Percentiles rank a stretch among this genome's conserved stretches.
Evolutionary conservation across 345 rosid genomes (phyloP).

Genomic region (Zanthoxylum bungeanum): DNA sequence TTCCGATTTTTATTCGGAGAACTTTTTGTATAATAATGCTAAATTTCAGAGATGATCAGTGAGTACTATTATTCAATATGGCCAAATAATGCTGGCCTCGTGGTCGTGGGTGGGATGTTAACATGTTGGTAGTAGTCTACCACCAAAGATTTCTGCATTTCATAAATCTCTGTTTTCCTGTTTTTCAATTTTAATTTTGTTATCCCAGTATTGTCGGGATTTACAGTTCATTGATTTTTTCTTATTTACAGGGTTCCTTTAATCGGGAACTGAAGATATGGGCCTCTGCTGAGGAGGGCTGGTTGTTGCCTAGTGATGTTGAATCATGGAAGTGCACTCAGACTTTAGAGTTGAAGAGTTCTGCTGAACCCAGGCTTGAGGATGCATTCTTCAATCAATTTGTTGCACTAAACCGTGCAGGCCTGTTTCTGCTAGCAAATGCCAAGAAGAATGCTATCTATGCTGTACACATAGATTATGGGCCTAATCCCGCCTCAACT

Average conservation of each 20-base stretch:
- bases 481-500: slow-evolving; percentile 58
- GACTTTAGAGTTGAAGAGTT: slow-evolving; percentile 58
- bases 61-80: not conserved
- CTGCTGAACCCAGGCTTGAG: slow-evolving; percentile 43
- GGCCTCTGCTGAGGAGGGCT: slow-evolving; percentile 60
- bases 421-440: slow-evolving; percentile 60
- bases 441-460: slow-evolving; percentile 77
- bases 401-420: slow-evolving; percentile 57
- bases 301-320: slow-evolving; percentile 63
- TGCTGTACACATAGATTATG: slow-evolving; percentile 65
- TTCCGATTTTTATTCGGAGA: slow-evolving; percentile 4
- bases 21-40: not conserved
- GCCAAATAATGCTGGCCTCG: not conserved
- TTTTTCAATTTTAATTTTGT: not conserved
- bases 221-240: not conserved
- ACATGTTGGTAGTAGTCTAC: not conserved
- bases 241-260: slow-evolving; percentile 49
- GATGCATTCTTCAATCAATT: slow-evolving; percentile 71
- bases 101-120: not conserved
- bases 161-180: not conserved
- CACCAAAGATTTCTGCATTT: not conserved
- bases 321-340: slow-evolving; percentile 63
- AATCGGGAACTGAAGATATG: slow-evolving; percentile 65
- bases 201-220: not conserved
- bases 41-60: slow-evolving; percentile 1